Base-by-base conservation (phyloP, 306 rosid genomes). In the Begonia fuchsioides region DNA sequence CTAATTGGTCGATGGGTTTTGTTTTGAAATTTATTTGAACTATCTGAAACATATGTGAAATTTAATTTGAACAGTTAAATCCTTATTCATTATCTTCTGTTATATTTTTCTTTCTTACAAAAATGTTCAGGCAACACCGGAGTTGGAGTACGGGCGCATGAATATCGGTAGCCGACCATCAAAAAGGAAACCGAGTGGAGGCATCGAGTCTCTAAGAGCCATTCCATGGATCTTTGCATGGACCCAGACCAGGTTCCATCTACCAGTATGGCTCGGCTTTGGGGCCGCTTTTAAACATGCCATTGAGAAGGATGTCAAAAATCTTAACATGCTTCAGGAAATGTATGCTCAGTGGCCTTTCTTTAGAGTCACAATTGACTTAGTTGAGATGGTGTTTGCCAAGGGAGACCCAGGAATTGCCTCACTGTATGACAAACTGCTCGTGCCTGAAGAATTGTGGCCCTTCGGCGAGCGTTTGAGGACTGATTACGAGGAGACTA, bases 201-300 rank as follows among this genome's bases (percentile, higher is more conserved):
- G 98, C 51, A 92, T 92, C 1, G 98, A 92, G 59, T 92, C 98
- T 11, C 96, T 92, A 5, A 93, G 98, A 6, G 98, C 98, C 35
- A 92, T 92, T 70, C 98, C 98, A 39, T 92, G 98, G 98, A 92
- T 92, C 54, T 92, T 92, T 55, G 98, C 98, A 12, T 92, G 98
- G 98, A 92, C 98, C 3, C 98, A 92, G 59, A 92, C 96, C 35
- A 86, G 98, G 76, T 92, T 92, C 51, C 96, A 92, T 59, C 59
- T 92, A 35, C 98, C 98, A 38, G 98, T 92, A 17, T 92, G 98
- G 98, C 98, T 92, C 55, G 98, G 98, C 18, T 92, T 92, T 72
- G 94, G 98, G 17, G 66, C 74, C 38, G 98, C 98, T 58, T 92
- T 92, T 61, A 79, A 72, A 78, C 74, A 75, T 10, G 74, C 54